Evolutionary conservation across 2,329 filamentous ascomycete species (phyloP).

Genomic region (Alternaria infectoria): DNA sequence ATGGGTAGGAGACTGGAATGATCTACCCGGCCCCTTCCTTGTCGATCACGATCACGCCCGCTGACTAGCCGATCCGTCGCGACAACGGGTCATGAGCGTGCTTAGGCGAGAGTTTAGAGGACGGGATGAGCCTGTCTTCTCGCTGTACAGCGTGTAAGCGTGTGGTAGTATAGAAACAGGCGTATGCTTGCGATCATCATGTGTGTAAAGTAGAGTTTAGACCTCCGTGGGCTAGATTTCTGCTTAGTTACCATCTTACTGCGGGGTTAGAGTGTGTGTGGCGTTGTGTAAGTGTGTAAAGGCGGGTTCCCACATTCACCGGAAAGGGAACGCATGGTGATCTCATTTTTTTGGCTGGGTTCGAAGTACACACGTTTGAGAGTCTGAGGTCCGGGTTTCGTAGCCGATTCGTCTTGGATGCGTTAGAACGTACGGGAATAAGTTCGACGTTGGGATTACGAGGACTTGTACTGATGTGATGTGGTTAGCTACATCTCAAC

Average conservation of each 20-base stretch:
- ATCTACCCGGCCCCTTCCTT: neutral
- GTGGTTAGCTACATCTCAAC: neutral
- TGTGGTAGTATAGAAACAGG: neutral
- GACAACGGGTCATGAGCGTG: neutral
- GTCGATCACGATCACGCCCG: neutral
- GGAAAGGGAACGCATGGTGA: neutral
- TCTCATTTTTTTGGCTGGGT: neutral
- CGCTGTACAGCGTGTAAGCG: neutral
- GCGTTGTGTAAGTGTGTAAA: neutral
- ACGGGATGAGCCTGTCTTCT: neutral
- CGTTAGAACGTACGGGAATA: neutral
- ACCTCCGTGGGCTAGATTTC: neutral
- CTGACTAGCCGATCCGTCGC: neutral
- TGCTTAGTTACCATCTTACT: neutral
- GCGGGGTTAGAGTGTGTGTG: neutral
- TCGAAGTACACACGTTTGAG: neutral
- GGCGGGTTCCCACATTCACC: neutral
- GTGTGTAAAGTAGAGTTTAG: neutral
- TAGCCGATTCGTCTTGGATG: neutral
- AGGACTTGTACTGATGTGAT: neutral
- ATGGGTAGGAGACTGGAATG: no score
- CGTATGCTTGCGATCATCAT: neutral
- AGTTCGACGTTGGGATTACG: neutral
- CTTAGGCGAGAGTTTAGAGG: neutral
- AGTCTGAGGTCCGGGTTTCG: neutral